These are phyloP conservation scores for Colletotrichum horii DNA, from an alignment of 2,329 filamentous ascomycete species.

Conservation along the genomic window DNA sequence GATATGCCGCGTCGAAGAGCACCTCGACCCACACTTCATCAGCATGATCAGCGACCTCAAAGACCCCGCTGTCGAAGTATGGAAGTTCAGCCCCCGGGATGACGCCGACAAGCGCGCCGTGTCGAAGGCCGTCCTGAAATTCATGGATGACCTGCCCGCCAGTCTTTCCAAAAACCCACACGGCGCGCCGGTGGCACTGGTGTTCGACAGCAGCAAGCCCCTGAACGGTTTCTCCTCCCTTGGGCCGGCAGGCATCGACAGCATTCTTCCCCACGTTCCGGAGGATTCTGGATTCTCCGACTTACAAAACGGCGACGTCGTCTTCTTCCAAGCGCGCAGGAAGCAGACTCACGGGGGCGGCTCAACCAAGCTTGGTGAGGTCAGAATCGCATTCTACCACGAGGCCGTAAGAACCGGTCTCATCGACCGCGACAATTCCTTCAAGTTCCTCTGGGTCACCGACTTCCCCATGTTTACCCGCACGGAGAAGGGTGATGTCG, in stretches of 20 bases:
- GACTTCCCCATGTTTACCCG: constrained; percentile 94
- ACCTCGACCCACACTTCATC: constrained; percentile 68
- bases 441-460: constrained; percentile 82
- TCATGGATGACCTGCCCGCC: constrained; percentile 70
- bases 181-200: constrained; percentile 80
- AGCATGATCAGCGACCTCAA: constrained; percentile 75
- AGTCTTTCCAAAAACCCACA: constrained; percentile 71
- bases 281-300: constrained; percentile 28
- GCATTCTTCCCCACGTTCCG: constrained; percentile 33
- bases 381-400: constrained; percentile 74
- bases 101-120: constrained; percentile 57
- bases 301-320: constrained; percentile 74
- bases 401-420: constrained; percentile 68
- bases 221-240: constrained; percentile 78
- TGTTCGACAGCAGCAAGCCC: constrained; percentile 76
- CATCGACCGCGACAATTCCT: constrained; percentile 53
- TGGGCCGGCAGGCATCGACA: constrained; percentile 47
- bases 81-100: constrained; percentile 65
- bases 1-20: constrained; percentile 70
- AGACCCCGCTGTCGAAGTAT: constrained; percentile 75
- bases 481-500: constrained; percentile 66
- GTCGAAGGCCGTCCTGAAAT: constrained; percentile 66
- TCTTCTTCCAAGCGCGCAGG: constrained; percentile 81
- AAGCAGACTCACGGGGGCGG: constrained; percentile 71
- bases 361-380: constrained; percentile 73